Conservation (phyloP, 78 protist genomes). For the Planoprotostelium fungivorum region DNA sequence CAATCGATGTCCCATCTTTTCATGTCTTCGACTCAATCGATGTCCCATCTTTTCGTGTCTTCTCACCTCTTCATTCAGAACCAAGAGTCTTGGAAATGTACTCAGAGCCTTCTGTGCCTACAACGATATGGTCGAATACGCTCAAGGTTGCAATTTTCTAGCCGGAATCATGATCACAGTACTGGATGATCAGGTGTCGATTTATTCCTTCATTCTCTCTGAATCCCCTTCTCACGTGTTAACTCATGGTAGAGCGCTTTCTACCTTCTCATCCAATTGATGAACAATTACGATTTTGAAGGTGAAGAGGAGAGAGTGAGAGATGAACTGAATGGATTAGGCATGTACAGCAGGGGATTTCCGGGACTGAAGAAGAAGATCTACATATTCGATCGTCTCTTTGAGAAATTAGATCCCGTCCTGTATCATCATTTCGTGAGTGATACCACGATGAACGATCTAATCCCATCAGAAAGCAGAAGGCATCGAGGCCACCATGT, state of each 20-base stretch:
- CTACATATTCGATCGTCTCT: no score
- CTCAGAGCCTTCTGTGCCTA: background rate
- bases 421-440: background rate
- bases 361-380: background rate
- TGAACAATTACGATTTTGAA: background rate
- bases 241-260: background rate
- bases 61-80: background rate
- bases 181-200: background rate
- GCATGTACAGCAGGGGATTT: background rate
- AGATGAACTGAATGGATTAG: background rate
- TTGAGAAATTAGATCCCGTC: background rate
- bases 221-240: no score
- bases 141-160: background rate
- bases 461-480: background rate
- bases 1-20: background rate
- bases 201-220: no score
- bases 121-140: background rate
- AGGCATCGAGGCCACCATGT: background rate
- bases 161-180: background rate
- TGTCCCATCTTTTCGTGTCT: background rate
- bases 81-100: background rate
- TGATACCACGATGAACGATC: background rate
- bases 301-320: background rate
- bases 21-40: no score
- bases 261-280: background rate